phyloP scores from a whole-genome alignment of 441 rosid species.

The Melastoma candidum region DNA sequence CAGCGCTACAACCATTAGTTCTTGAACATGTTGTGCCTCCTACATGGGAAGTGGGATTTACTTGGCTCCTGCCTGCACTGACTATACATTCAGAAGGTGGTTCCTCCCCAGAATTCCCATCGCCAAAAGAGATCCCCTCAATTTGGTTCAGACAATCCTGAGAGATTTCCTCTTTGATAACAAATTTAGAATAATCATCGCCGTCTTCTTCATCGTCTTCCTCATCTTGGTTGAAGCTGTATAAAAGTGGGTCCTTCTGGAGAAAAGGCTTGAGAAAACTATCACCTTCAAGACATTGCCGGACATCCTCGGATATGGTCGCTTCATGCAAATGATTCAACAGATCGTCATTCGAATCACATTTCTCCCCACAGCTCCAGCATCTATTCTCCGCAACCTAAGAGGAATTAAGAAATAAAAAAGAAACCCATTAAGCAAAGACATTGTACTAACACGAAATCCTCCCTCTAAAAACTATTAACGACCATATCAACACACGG shows the following conservation, averaged over 20 bases:
- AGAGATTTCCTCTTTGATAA: slow-evolving; percentile 39
- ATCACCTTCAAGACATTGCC: slow-evolving; percentile 43
- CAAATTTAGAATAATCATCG: slow-evolving; percentile 28
- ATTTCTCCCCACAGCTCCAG: slow-evolving; percentile 53
- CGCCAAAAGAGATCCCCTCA: slow-evolving; percentile 30
- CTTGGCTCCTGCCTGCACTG: slow-evolving; percentile 21
- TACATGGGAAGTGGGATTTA: slow-evolving; percentile 22
- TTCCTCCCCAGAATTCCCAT: slow-evolving; percentile 21
- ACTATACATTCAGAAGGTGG: slow-evolving; percentile 13
- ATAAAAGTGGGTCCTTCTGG: slow-evolving; percentile 71
- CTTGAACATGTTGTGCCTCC: neutral
- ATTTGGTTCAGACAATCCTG: slow-evolving; percentile 34
- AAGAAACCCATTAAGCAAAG: slow-evolving; percentile 1
- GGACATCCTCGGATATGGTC: slow-evolving; percentile 23
- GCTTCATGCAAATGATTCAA: slow-evolving; percentile 39
- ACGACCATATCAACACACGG: neutral
- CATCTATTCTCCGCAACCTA: slow-evolving; percentile 71
- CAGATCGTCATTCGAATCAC: slow-evolving; percentile 32
- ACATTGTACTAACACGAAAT: neutral
- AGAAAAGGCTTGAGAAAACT: slow-evolving; percentile 61
- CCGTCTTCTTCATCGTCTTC: slow-evolving; percentile 63
- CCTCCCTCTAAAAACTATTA: neutral
- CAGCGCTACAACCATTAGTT: neutral
- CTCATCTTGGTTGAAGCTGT: slow-evolving; percentile 62
- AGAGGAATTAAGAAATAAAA: slow-evolving; percentile 6